A percentile compares a stretch with the other conserved stretches of the same genome.
These are phyloP conservation scores for Selaginella moellendorffii DNA, from an alignment of 75 land plant genomes.

Conservation along the genomic window DNA sequence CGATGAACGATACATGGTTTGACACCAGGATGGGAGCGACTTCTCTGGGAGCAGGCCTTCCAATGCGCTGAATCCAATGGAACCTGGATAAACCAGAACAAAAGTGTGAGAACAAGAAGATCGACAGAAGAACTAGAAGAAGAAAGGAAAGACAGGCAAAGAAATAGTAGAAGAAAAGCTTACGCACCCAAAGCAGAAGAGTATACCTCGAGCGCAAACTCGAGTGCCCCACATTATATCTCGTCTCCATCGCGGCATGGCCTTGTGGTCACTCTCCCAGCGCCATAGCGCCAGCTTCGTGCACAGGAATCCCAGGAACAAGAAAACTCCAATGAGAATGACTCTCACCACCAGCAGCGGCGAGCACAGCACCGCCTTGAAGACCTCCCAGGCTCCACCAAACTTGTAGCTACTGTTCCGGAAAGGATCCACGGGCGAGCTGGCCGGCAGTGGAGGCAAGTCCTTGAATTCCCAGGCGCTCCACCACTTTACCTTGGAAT, in stretches of 20 bases:
- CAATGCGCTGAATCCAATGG: conserved; percentile 87
- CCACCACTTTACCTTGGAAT: too few species aligned
- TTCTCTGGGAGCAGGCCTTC: conserved; percentile 65
- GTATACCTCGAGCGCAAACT: conserved; percentile 44
- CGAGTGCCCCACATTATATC: conserved; percentile 62
- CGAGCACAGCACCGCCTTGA: conserved; percentile 42
- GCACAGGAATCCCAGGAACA: conserved; percentile 39
- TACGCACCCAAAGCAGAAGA: conserved; percentile 79
- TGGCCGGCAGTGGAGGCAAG: too few species aligned
- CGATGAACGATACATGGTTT: conserved; percentile 85
- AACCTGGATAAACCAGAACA: conserved; percentile 41
- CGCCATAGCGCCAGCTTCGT: conserved; percentile 48
- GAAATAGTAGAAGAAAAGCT: background rate
- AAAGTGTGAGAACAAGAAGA: too few species aligned
- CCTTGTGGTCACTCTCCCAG: conserved; percentile 53
- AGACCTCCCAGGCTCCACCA: conserved; percentile 57
- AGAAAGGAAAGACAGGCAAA: background rate
- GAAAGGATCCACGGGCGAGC: conserved; percentile 55
- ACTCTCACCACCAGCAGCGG: conserved; percentile 53
- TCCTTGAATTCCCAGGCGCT: too few species aligned
- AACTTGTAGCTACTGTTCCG: conserved; percentile 47
- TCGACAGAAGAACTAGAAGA: too few species aligned
- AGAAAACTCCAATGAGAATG: conserved; percentile 33
- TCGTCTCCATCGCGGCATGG: conserved; percentile 72
- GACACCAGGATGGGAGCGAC: conserved; percentile 87